Base-by-base conservation (phyloP, 352 stramenopile species). In the Saprolegnia diclina region DNA sequence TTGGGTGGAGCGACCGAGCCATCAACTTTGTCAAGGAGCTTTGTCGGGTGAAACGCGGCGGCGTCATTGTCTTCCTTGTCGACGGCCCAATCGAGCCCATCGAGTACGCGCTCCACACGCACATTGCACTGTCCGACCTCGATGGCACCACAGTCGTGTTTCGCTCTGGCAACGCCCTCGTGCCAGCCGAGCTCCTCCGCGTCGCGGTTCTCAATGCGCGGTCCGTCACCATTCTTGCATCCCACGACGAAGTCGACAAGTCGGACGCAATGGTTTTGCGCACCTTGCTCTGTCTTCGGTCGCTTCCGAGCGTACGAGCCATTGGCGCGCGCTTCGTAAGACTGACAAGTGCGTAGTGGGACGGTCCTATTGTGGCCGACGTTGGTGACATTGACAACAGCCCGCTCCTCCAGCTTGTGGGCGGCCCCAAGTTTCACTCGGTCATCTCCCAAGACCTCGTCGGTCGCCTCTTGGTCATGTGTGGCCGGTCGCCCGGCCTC, bases 351-450 rank as follows among this genome's bases (percentile, higher is more conserved):
- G 32, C 14, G 52, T 57, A 66, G 59, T 19, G 38, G 37, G 13
- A 48, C 9, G 59, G 59, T 9, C 59, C 55, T 32, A 32, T 66
- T 10, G 46, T 66, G 24, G 59, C 38, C 16, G 38, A 55, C 38
- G 38, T 66, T 24, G 59, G 59, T 19, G 59, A 66, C 29, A 22
- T 48, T 19, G 59, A 66, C 59, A 66, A 66, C 29, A 44, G 55
- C 24, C n/a, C 38, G 14, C 38, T 66, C 9, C 14, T 66, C 6
- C 55, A 66, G 21, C 24, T 66, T 21, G 59, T 66, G 4, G n/a
- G 37, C 11, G 59, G 38, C 24, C 10, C 21, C 24, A 48, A 24
- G 10, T 50, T 66, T 4, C 24, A 66, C 10, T 52, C 59, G 59
- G 38, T 66, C 22, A 19, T 55, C 5, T 29, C 59, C 5, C 35